Base-by-base conservation (phyloP, 2,329 filamentous ascomycete species). In the Verticillium klebahnii region DNA sequence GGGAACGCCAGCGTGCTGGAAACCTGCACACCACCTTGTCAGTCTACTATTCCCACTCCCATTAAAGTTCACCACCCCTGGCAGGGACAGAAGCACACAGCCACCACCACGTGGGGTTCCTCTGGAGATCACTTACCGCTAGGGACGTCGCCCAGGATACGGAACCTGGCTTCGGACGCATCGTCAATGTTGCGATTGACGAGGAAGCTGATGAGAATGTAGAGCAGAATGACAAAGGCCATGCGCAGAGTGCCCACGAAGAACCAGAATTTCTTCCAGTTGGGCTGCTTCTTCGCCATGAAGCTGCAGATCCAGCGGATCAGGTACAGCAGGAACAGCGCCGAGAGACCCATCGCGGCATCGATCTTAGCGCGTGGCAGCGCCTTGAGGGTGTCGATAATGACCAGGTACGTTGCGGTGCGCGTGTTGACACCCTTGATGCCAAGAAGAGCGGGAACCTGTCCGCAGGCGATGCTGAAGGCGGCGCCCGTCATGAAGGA, bases 181-280 rank as follows among this genome's bases (percentile, higher is more conserved):
- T 82, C 71, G 60, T 73, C 80, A 66, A 81, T 81, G 65, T 88
- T 74, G 36, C 89, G 76, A 72, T 92, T 92, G 67, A 85, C 84
- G 9, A 90, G 83, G 65, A 85, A 91, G 74, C 89, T 91, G 72
- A 94, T 89, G 68, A 90, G 78, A 8, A 90, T 91, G 76, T 93
- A 94, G 2, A 95, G 81, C 55, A 94, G 76, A 64, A 95, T 92
- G 67, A 93, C 88, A 70, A 95, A 93, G 1, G 86, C 89, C 5
- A 90, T 92, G 40, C 91, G 87, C 45, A 95, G 81, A 0, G 92
- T 94, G 19, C 87, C 89, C 59, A 88, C 74, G 78, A 94, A 93
- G 77, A 94, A 94, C 81, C 86, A 93, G 1, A 85, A 69, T 81
- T 91, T 92, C 62, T 85, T 82, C 59, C 82, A 82, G 2, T 81